Evolutionary conservation across 2,329 filamentous ascomycete species (phyloP), one percentile per base, ranked within the genome.

Genomic region (Myriosclerotinia curreyana): DNA sequence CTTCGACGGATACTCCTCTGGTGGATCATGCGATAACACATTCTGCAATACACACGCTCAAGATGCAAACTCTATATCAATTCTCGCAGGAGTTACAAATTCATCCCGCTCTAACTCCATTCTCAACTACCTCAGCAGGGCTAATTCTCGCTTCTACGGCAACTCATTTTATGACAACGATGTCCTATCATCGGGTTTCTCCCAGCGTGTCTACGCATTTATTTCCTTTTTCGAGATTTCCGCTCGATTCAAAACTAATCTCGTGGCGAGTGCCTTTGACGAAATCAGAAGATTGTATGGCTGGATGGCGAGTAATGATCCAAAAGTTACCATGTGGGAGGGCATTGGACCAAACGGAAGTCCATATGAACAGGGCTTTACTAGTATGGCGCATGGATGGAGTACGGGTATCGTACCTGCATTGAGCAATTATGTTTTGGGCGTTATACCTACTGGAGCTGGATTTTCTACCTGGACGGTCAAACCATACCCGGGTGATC

Each of bases 91-190:
- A 0, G 74, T 71, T 0, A 69, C 73, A 3, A 74, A 76, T 52
- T 71, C 71, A 3, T 25, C 63, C 4, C 59, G 66, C 5, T 76
- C 78, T 1, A 66, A 70, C 9, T 72, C 72, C 0, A 74, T 78
- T 17, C 73, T 83, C 4, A 55, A 70, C 1, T 82, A 80, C 67
- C 76, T 81, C 22, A 66, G 74, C 5, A 68, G 66, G 20, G 66
- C 75, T 5, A 77, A 76, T 22, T 69, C 75, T 0, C 73, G 74
- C 9, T 71, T 72, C 0, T 82, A 82, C 65, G 81, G 81, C 2
- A 83, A 83, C 67, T 75, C 81, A 1, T 83, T 83, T 69, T 83
- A 81, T 69, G 81, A 83, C 69, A 79, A 77, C 46, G 77, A 75
- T 51, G 69, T 74, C 4, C 70, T 81, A 6, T 70, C 68, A 0